phyloP scores from a whole-genome alignment of 305 asterid genomes.

The Solanum hybrid region DNA sequence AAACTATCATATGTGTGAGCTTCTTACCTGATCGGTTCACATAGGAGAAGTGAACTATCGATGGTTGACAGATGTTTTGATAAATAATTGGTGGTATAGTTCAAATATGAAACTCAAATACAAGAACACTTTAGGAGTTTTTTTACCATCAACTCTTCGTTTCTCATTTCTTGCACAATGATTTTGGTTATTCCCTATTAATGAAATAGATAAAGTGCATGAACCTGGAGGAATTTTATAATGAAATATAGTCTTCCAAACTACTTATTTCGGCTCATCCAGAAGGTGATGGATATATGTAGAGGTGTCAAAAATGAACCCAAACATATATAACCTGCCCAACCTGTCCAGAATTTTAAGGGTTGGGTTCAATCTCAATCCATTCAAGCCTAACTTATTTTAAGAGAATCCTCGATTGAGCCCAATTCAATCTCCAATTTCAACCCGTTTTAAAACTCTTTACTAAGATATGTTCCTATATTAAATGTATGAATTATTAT shows the following conservation, averaged over 20 bases:
- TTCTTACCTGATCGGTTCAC: not conserved
- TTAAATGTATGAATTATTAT: no score
- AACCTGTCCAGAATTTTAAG: no score
- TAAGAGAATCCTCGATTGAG: no score
- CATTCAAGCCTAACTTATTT: no score
- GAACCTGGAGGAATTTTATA: not conserved
- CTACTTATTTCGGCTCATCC: not conserved
- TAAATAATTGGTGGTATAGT: not conserved
- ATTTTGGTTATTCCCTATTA: not conserved
- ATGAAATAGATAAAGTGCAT: not conserved
- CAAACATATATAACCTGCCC: no score
- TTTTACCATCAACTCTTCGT: not conserved
- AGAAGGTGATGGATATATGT: not conserved
- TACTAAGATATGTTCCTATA: no score
- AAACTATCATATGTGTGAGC: not conserved
- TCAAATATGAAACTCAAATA: not conserved
- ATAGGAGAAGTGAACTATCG: not conserved
- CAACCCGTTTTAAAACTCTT: no score
- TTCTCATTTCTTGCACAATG: not conserved
- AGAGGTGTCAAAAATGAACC: no score
- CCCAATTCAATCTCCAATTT: no score
- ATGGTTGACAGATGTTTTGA: not conserved
- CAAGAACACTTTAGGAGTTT: not conserved
- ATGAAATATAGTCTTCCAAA: not conserved
- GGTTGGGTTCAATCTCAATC: no score